Evolutionary conservation across 2,329 filamentous ascomycete species (phyloP).

Genomic region (Ascochyta fabae): DNA sequence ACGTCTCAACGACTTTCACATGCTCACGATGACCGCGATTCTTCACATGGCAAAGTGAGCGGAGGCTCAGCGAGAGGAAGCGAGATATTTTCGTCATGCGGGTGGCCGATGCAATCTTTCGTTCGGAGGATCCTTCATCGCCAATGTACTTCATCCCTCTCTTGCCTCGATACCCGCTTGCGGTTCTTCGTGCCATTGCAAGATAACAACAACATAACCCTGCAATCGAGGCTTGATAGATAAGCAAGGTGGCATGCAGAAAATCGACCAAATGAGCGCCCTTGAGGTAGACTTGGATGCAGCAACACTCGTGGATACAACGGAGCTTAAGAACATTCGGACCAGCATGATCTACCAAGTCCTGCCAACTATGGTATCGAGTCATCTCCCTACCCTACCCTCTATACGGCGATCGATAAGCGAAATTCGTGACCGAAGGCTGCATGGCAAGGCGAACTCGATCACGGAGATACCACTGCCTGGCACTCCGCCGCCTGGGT

Average conservation of each 20-base stretch:
- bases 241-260: conserved; percentile 23
- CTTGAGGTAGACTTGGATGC: conserved; percentile 17
- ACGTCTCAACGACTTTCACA: conserved; percentile 31
- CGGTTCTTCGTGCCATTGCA: conserved; percentile 2
- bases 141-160: conserved; percentile 1
- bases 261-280: background rate
- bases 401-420: conserved; percentile 53
- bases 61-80: conserved; percentile 7
- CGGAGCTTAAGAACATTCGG: conserved; percentile 17
- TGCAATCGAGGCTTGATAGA: conserved; percentile 16
- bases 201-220: conserved; percentile 8
- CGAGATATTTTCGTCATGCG: conserved; percentile 22
- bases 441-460: conserved; percentile 24
- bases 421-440: conserved; percentile 30
- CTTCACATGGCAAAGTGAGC: conserved; percentile 14
- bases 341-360: conserved; percentile 61
- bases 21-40: conserved; percentile 17
- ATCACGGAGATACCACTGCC: conserved; percentile 29
- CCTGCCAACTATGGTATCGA: conserved; percentile 61
- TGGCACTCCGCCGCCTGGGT: conserved; percentile 48
- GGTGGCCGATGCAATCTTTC: conserved; percentile 1
- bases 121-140: background rate
- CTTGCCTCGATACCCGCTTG: conserved; percentile 10
- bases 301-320: conserved; percentile 16
- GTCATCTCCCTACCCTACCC: conserved; percentile 58